Percentiles rank a stretch among this genome's conserved stretches.
Evolutionary conservation across 176 grass and related monocot genomes (phyloP).

Genomic region (Oropetium thomaeum): DNA sequence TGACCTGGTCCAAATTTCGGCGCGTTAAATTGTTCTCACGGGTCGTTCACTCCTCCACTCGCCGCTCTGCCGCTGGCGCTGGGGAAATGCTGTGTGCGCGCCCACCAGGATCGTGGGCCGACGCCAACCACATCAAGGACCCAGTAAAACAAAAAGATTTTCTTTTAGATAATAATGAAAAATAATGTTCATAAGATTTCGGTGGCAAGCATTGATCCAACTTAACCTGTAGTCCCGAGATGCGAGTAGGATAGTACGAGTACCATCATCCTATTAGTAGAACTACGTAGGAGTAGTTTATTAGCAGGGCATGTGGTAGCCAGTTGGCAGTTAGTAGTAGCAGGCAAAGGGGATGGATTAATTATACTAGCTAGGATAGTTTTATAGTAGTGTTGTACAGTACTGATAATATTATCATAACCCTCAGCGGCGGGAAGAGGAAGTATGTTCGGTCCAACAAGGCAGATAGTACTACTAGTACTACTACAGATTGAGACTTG

Average conservation of each 20-base stretch:
- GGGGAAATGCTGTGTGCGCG: not conserved
- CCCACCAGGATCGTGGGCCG: no score
- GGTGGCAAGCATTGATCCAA: no score
- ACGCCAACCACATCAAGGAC: not conserved
- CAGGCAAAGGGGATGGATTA: not conserved
- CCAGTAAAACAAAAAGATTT: not conserved
- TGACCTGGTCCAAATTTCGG: not conserved
- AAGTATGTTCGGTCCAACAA: not conserved
- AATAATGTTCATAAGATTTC: no score
- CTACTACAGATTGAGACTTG: not conserved
- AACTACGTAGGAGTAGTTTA: not conserved
- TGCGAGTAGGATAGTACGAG: not conserved
- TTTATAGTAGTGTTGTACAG: no score
- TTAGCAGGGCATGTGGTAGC: constrained; percentile 20
- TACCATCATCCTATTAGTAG: not conserved
- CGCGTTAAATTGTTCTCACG: not conserved
- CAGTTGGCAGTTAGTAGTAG: constrained; percentile 40
- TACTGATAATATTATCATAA: not conserved
- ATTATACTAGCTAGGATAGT: no score
- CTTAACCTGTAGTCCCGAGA: not conserved
- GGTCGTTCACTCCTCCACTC: not conserved
- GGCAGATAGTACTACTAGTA: no score
- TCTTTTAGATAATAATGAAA: no score
- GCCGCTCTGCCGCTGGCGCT: no score
- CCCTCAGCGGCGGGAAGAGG: not conserved